Base-by-base conservation (phyloP, 2,329 filamentous ascomycete genomes). In the Trichoderma atrobrunneum region DNA sequence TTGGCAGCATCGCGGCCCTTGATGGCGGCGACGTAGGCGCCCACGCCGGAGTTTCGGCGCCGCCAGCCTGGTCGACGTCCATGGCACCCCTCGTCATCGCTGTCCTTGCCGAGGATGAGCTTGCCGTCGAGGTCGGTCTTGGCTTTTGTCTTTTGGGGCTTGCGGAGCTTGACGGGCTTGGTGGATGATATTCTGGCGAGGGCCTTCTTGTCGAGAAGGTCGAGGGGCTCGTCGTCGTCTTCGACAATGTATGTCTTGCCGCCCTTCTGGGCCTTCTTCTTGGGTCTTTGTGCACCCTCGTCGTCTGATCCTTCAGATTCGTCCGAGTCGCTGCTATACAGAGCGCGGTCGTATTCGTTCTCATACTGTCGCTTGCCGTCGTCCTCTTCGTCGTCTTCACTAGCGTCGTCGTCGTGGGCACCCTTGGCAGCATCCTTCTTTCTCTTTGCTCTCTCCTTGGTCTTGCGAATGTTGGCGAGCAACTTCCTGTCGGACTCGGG, bases 311-410 rank as follows among this genome's bases (percentile, higher is more conserved):
- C 79, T 6, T 76, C 79, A 4, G 76, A 78, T 7, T 86, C 89
- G 36, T 90, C 89, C 5, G 88, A 90, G 68, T 90, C 91, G 76
- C 90, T 93, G 79, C 94, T 95, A 79, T 98, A 97, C 39, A 99
- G 89, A n/a, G 95, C 95, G 81, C 97, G 92, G 80, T 98, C 95
- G 81, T 96, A 98, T 78, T 97, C 95, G 82, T 93, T 97, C 82
- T 95, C 94, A 79, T 97, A 97, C 73, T 90, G 89, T 77, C 88
- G 84, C 79, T 85, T 76, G 72, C 77, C 77, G 66, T 78, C 77
- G n/a, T 83, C 84, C 12, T 86, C 85, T n/a, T 84, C 84, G 1
- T 86, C 84, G 12, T 86, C 85, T 21, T 84, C 84, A 7, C 85
- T 88, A 7, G 87, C 89, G 8, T 87, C 91, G 1, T 84, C 87